Conservation (phyloP, 208 protist species). For the Leishmania tarentolae region DNA sequence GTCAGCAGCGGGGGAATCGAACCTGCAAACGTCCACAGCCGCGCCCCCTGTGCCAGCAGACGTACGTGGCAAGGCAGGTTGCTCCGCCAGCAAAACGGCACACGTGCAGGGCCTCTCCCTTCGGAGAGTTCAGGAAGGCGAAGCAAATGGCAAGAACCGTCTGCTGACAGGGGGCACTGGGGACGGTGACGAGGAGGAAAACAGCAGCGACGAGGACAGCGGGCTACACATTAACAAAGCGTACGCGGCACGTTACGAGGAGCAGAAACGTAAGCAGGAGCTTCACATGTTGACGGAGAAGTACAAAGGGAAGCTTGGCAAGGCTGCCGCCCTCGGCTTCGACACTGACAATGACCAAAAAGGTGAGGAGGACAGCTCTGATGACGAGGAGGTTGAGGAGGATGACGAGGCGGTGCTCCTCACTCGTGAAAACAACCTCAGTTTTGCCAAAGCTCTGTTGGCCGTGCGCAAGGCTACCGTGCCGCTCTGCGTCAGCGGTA, state of each 20-base stretch:
- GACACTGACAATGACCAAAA: constrained; percentile 2
- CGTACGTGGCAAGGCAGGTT: not conserved
- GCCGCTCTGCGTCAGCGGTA: constrained; percentile 6
- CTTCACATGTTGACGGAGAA: constrained; percentile 84
- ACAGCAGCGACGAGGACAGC: constrained; percentile 6
- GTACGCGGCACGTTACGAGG: constrained; percentile 86
- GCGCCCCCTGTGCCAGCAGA: not conserved
- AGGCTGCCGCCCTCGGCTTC: constrained; percentile 9
- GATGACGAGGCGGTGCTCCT: constrained; percentile 85
- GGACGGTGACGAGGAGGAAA: constrained; percentile 9
- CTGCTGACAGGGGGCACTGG: not conserved
- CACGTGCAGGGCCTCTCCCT: constrained; percentile 27
- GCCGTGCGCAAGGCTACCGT: constrained; percentile 71
- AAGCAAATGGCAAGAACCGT: not conserved
- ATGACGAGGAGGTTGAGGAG: constrained; percentile 77
- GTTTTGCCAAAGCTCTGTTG: constrained; percentile 82
- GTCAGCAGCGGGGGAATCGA: not conserved
- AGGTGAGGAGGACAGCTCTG: constrained; percentile 38
- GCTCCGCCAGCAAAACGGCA: not conserved
- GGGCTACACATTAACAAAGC: constrained; percentile 72
- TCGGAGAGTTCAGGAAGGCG: constrained; percentile 4
- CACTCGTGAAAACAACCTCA: constrained; percentile 76
- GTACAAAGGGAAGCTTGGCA: constrained; percentile 64
- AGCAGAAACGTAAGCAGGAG: constrained; percentile 90
- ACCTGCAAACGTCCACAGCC: not conserved